Evolutionary conservation across 768 basidiomycete species (phyloP).

Genomic region (Gyrodon lividus): DNA sequence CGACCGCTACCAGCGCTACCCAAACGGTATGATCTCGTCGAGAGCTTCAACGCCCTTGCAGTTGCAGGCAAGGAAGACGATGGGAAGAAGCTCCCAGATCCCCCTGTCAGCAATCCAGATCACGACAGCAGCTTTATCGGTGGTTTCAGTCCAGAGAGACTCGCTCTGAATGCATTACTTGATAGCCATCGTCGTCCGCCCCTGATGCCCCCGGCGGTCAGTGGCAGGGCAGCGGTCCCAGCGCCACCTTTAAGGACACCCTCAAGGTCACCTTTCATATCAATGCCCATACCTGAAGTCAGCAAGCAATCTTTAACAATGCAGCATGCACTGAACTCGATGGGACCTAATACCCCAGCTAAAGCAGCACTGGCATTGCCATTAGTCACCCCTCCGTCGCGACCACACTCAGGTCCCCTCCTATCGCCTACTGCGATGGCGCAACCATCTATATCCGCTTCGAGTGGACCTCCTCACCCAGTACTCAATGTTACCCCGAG

Average conservation of each 20-base stretch:
- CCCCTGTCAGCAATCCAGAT: not conserved
- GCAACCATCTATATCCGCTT: constrained; percentile 5
- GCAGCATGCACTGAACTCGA: constrained; percentile 30
- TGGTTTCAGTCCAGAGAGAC: constrained; percentile 40
- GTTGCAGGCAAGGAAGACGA: constrained; percentile 23
- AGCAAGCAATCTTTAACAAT: constrained; percentile 35
- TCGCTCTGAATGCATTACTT: constrained; percentile 8
- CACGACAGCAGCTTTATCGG: constrained; percentile 42
- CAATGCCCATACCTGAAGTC: constrained; percentile 39
- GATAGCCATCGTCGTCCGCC: constrained; percentile 11
- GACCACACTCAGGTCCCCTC: constrained; percentile 35
- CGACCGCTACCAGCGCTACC: constrained; percentile 12
- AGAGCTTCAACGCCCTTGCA: constrained; percentile 33
- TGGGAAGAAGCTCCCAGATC: constrained; percentile 17
- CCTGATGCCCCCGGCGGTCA: constrained; percentile 5
- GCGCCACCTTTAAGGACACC: constrained; percentile 18
- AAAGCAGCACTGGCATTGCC: constrained; percentile 20
- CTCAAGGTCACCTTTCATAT: constrained; percentile 22
- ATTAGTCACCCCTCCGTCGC: constrained; percentile 19
- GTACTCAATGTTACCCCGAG: constrained; percentile 6
- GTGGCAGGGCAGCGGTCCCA: constrained; percentile 1
- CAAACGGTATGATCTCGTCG: constrained; percentile 28
- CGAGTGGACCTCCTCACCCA: constrained; percentile 11
- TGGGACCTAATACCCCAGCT: constrained; percentile 7
- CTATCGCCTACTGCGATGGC: constrained; percentile 9